Base-by-base conservation (phyloP, 495 filamentous ascomycete species). In the Apodospora peruviana region DNA sequence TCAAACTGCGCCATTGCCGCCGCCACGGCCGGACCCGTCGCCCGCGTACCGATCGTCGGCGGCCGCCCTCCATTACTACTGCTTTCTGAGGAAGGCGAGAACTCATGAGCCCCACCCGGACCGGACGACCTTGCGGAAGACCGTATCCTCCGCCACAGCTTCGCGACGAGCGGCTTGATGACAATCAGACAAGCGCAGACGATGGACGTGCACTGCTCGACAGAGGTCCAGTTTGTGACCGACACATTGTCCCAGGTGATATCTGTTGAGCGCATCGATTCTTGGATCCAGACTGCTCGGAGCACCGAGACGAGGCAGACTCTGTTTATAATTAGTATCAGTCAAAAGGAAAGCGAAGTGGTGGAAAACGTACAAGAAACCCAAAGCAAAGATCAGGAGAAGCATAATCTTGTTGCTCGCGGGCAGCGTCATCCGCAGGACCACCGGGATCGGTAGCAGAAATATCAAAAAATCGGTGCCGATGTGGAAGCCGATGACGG, bases 131-230 rank as follows among this genome's bases (percentile, higher is more conserved):
- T 32, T 14, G 7, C 14, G 14, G 7, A 32, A 7, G 27, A 32
- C 27, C 27, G 27, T 32, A 32, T 32, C 27, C 7, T 14, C 14
- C 27, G 27, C 27, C 14, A 14, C 7, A 14, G 7, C n/a, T 53
- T 53, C 0, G n/a, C 57, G 11, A 64, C 27, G 9, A 64, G 41
- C 10, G 62, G 62, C 16, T 56, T 56, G 2, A 66, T 35, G 1
- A 57, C 61, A 2, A 59, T 56, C 17, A 64, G 50, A 40, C 64
- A 66, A 3, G 66, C 59, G 17, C 59, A 59, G 17, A 62, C 44
- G 34, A 67, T 59, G 23, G 58, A 57, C 4, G 61, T 40, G 54
- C 65, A 61, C 40, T 51, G 38, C 55, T 68, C 65, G 36, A 62
- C 43, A 21, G 55, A 55, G 12, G 56, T 59, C 62, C 63, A 66